Percentiles rank a stretch among this genome's conserved stretches.
phyloP scores from a whole-genome alignment of 495 filamentous ascomycete species.

The Letharia lupina region DNA sequence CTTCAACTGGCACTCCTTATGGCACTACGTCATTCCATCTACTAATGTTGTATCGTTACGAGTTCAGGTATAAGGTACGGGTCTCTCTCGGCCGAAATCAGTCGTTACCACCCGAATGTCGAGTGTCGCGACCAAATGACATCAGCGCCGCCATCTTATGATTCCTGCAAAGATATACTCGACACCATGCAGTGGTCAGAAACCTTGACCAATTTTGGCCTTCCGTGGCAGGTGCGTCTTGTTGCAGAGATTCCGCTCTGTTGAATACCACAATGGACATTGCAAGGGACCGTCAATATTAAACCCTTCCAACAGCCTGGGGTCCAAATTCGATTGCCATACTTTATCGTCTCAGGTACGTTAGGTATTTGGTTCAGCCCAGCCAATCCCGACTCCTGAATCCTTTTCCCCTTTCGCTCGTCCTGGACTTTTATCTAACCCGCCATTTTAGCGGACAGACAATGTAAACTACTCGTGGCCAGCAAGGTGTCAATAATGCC shows the following conservation, averaged over 20 bases:
- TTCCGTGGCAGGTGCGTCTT: neutral
- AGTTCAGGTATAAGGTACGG: neutral
- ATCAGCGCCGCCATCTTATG: neutral
- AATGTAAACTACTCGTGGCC: neutral
- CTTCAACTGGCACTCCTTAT: neutral
- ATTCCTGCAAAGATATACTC: neutral
- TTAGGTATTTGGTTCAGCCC: neutral
- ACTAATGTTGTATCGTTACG: neutral
- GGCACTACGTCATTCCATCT: neutral
- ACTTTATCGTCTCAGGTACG: neutral
- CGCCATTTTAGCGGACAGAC: neutral
- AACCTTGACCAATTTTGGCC: neutral
- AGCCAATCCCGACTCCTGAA: neutral
- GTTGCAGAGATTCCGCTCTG: neutral
- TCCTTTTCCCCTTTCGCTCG: neutral
- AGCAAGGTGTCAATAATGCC: neutral
- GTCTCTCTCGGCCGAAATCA: neutral
- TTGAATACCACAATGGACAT: neutral
- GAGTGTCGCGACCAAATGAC: neutral
- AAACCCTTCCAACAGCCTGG: neutral
- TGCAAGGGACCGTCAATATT: neutral
- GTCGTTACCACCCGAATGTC: neutral
- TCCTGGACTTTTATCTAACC: neutral
- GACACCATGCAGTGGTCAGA: neutral
- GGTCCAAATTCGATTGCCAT: neutral